A percentile compares a stretch with the other conserved stretches of the same genome.
phyloP scores from a whole-genome alignment of 352 stramenopile genomes.

The Globisporangium recalcitrans region DNA sequence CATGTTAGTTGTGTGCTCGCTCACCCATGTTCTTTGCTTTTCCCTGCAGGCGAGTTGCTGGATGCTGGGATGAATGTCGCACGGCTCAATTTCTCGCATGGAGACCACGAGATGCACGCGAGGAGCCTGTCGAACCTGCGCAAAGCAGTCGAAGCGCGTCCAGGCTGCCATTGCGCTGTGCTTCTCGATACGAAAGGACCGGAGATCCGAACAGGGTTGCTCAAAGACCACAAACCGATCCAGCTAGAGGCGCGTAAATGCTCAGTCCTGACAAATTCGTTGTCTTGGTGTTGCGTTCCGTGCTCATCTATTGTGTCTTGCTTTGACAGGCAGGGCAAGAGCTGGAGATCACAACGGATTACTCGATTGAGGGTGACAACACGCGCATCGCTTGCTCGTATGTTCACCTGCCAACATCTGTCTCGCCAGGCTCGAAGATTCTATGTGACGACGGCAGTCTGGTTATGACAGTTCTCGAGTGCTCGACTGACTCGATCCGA shows the following conservation, averaged over 20 bases:
- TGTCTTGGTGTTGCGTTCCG: not conserved
- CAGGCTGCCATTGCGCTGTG: slow-evolving; percentile 84
- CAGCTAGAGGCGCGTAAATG: slow-evolving; percentile 50
- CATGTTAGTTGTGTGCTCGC: not conserved
- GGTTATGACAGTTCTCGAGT: slow-evolving; percentile 89
- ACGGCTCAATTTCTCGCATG: slow-evolving; percentile 99
- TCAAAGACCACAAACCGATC: slow-evolving; percentile 64
- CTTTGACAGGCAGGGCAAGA: slow-evolving; percentile 53
- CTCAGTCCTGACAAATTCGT: not conserved
- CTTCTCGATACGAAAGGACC: slow-evolving; percentile 97
- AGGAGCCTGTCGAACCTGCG: slow-evolving; percentile 89
- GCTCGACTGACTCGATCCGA: slow-evolving; percentile 64
- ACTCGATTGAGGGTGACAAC: slow-evolving; percentile 69
- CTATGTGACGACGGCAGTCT: slow-evolving; percentile 95
- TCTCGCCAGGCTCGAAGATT: slow-evolving; percentile 91
- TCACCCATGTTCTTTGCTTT: slow-evolving; percentile 2
- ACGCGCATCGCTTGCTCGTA: slow-evolving; percentile 93
- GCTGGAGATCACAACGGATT: slow-evolving; percentile 90
- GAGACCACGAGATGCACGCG: slow-evolving; percentile 92
- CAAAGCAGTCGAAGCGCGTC: slow-evolving; percentile 57
- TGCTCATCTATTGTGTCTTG: not conserved
- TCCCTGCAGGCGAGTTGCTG: slow-evolving; percentile 46
- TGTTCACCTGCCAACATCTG: slow-evolving; percentile 86
- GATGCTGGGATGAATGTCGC: slow-evolving; percentile 96
- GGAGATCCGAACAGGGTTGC: slow-evolving; percentile 92